Base-by-base conservation (phyloP, 163 green algal genomes). In the Prototheca cutis region DNA sequence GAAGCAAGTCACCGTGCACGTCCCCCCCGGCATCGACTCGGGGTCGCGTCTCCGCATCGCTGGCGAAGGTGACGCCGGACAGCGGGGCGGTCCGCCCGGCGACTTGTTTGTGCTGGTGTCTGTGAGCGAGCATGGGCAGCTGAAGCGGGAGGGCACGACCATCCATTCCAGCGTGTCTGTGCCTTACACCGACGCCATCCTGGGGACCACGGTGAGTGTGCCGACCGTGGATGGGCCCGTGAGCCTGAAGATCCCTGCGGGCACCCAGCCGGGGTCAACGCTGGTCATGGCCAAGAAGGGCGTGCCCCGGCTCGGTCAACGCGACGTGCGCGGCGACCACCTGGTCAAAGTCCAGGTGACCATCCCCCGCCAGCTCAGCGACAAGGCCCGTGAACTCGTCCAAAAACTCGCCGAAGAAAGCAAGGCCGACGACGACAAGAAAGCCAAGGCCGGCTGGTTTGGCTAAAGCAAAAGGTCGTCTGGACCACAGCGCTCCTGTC, bases 21-120 rank as follows among this genome's bases (percentile, higher is more conserved):
- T 94, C 3, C 86, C 86, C 0, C 67, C 79, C 53, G 92, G 92
- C 32, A 87, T 99, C 31, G 93, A 99, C 71, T 82, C 68, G 21
- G 90, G 86, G 53, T 87, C 67, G 36, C 70, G 91, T 55, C 76
- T 99, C 68, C 87, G 93, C 17, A 84, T 96, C 48, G 68, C 81
- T 21, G 83, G 82, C 18, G 89, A 97, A 72, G 88, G 88, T 58
- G 87, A 89, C 39, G 70, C 80, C 23, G 89, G 87, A 24, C 60
- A 72, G 25, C 70, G 75, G 32, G 55, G 71, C 27, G 88, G 86
- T 28, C 66, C 77, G 30, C 55, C 77, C 1, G 93, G 93, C 31
- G 90, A 98, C 77, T 73, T 99, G 24, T 97, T 94, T 61, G 93
- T 98, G n/a, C 94, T 94, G 69, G 83, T 97, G 52, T 58, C 25